Evolutionary conservation across 2,329 filamentous ascomycete species (phyloP).

Genomic region (Colletotrichum tropicale): DNA sequence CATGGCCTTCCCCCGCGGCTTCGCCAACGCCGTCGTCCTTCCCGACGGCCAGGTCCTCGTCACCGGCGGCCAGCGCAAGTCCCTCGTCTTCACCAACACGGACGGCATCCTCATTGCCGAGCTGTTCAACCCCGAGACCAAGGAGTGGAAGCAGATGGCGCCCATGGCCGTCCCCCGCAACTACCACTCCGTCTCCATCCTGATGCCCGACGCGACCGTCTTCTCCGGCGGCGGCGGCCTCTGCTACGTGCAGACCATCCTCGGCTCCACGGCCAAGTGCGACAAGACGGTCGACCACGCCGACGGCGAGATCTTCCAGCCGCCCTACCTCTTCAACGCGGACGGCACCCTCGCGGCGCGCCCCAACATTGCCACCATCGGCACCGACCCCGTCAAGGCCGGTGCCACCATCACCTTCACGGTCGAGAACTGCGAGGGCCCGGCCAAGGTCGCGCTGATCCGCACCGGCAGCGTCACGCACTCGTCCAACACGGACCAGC

Average conservation of each 20-base stretch:
- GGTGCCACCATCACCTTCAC: conserved; percentile 25
- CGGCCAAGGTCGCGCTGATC: conserved; percentile 43
- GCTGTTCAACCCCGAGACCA: conserved; percentile 46
- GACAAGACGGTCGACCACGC: conserved; percentile 52
- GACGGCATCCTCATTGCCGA: conserved; percentile 46
- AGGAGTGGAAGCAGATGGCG: conserved; percentile 41
- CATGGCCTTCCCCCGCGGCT: conserved; percentile 44
- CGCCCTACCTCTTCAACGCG: conserved; percentile 57
- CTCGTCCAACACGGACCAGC: conserved; percentile 62
- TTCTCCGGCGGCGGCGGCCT: conserved; percentile 57
- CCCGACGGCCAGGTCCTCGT: conserved; percentile 53
- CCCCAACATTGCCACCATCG: conserved; percentile 43
- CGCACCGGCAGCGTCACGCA: conserved; percentile 56
- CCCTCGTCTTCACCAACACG: conserved; percentile 48
- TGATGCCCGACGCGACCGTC: conserved; percentile 55
- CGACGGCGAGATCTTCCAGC: conserved; percentile 60
- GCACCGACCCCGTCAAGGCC: conserved; percentile 27
- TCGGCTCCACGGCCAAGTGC: conserved; percentile 31
- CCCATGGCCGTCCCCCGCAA: conserved; percentile 44
- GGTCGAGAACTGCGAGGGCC: conserved; percentile 37
- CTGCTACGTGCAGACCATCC: conserved; percentile 37
- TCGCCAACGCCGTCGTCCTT: conserved; percentile 51
- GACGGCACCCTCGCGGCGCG: conserved; percentile 43
- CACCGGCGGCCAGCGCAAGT: conserved; percentile 48
- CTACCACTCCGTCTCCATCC: conserved; percentile 54